A percentile compares a stretch with the other conserved stretches of the same genome.
Evolutionary conservation across 78 protist genomes (phyloP).

Genomic region (Chrysochromulina tobinii): DNA sequence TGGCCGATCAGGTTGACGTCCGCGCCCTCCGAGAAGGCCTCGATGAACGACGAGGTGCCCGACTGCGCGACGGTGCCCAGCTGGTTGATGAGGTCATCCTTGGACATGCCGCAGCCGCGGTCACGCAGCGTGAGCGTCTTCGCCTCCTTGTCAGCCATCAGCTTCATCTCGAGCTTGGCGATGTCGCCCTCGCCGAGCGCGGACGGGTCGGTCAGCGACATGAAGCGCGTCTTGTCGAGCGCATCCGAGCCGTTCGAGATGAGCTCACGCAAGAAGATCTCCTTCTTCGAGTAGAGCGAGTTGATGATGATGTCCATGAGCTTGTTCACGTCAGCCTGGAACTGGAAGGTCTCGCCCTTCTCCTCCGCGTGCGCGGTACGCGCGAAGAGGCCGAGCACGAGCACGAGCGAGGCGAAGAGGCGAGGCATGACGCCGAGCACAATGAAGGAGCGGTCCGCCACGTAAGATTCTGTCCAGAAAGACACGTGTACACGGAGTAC

Average conservation of each 20-base stretch:
- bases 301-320: slow-evolving; percentile 96
- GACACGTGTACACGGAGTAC: too few relatives aligned
- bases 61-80: slow-evolving; percentile 78
- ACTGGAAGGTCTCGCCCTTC: slow-evolving; percentile 50
- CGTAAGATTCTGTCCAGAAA: too few relatives aligned
- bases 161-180: slow-evolving; percentile 85
- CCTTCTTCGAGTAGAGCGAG: slow-evolving; percentile 96
- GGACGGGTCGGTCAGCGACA: slow-evolving; percentile 81
- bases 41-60: slow-evolving; percentile 81
- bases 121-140: slow-evolving; percentile 88
- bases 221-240: slow-evolving; percentile 88
- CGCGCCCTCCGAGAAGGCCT: slow-evolving; percentile 48
- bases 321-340: slow-evolving; percentile 95
- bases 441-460: too few relatives aligned
- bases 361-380: not conserved
- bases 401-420: too few relatives aligned
- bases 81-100: slow-evolving; percentile 89
- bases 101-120: slow-evolving; percentile 98
- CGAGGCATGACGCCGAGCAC: too few relatives aligned
- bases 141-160: slow-evolving; percentile 86
- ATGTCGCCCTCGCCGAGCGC: slow-evolving; percentile 81
- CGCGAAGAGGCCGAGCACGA: not conserved
- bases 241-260: slow-evolving; percentile 97
- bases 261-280: slow-evolving; percentile 98
- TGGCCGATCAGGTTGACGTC: slow-evolving; percentile 93